These are phyloP conservation scores for Talaromyces thailandensis DNA, from an alignment of 495 filamentous ascomycete species.

Conservation along the genomic window DNA sequence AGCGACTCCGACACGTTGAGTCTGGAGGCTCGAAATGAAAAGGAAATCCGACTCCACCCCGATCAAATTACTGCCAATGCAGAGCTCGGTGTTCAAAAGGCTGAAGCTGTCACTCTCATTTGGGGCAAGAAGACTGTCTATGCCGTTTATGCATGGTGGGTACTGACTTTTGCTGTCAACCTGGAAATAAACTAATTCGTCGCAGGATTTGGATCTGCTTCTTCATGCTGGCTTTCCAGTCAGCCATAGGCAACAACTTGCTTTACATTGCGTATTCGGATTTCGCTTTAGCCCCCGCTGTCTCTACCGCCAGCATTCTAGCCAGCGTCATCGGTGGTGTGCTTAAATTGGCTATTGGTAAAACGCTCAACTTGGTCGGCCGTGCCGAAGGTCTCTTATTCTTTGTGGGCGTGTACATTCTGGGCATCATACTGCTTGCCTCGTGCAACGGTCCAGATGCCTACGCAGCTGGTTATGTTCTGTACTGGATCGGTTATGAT, in stretches of 20 bases:
- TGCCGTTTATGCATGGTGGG: constrained; percentile 28
- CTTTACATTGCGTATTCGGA: constrained; percentile 21
- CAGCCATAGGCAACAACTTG: constrained; percentile 20
- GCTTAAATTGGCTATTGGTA: constrained; percentile 55
- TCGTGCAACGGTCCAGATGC: constrained; percentile 34
- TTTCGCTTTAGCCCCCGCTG: constrained; percentile 23
- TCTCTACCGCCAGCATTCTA: constrained; percentile 27
- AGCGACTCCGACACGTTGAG: constrained; percentile 10
- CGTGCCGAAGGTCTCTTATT: constrained; percentile 43
- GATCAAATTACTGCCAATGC: constrained; percentile 21
- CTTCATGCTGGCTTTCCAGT: constrained; percentile 33
- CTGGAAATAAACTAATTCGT: background rate
- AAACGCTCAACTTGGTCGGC: constrained; percentile 60
- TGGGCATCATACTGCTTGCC: constrained; percentile 43
- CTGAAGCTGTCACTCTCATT: constrained; percentile 29
- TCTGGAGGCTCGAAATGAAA: constrained; percentile 15
- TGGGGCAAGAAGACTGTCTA: constrained; percentile 28
- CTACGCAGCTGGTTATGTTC: constrained; percentile 42
- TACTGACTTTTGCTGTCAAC: background rate
- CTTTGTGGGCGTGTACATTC: constrained; percentile 24
- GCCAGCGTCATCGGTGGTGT: constrained; percentile 52
- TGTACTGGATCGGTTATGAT: constrained; percentile 51
- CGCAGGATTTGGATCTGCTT: constrained; percentile 35
- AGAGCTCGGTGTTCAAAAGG: constrained; percentile 31
- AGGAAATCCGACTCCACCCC: constrained; percentile 19